Percentiles rank a stretch among this genome's conserved stretches.
phyloP scores from a whole-genome alignment of 1,139 yeast genomes.

The Blastobotrys raffinosifermentans region DNA sequence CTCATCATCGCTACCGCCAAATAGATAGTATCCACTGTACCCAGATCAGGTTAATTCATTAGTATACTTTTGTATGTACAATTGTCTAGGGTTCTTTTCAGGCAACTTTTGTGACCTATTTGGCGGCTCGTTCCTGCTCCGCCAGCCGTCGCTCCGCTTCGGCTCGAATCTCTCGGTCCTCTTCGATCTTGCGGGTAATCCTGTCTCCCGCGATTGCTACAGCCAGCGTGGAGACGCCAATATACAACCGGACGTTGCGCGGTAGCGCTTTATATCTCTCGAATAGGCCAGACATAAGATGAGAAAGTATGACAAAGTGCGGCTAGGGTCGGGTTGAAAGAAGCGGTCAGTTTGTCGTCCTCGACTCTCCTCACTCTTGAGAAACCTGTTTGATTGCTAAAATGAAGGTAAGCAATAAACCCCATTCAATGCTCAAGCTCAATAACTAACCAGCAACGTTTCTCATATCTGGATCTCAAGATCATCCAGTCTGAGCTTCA shows the following conservation, averaged over 20 bases:
- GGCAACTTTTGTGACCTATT: not conserved
- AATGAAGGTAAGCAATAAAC: not conserved
- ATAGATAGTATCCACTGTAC: not conserved
- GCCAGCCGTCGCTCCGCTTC: conserved; percentile 35
- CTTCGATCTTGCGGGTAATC: conserved; percentile 43
- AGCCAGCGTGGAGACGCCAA: conserved; percentile 49
- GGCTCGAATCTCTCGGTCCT: conserved; percentile 39
- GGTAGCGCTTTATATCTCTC: conserved; percentile 48
- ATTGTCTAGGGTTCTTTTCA: not conserved
- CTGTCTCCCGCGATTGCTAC: conserved; percentile 50
- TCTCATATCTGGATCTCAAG: conserved; percentile 76
- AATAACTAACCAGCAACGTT: conserved; percentile 63
- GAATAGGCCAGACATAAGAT: conserved; percentile 23
- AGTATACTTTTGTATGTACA: not conserved
- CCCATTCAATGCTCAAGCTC: not conserved
- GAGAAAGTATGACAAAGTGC: too few relatives aligned
- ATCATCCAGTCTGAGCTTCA: conserved; percentile 64
- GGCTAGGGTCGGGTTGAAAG: too few relatives aligned
- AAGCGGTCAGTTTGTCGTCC: too few relatives aligned
- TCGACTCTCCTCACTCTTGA: not conserved
- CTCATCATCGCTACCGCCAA: conserved; percentile 45
- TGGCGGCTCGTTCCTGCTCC: conserved; percentile 8
- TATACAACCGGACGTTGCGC: conserved; percentile 44
- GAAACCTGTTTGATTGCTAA: too few relatives aligned
- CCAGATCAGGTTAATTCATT: not conserved